A percentile compares a stretch with the other conserved stretches of the same genome.
Evolutionary conservation across 2,329 filamentous ascomycete species (phyloP).

Genomic region (Sphaerulina musiva): DNA sequence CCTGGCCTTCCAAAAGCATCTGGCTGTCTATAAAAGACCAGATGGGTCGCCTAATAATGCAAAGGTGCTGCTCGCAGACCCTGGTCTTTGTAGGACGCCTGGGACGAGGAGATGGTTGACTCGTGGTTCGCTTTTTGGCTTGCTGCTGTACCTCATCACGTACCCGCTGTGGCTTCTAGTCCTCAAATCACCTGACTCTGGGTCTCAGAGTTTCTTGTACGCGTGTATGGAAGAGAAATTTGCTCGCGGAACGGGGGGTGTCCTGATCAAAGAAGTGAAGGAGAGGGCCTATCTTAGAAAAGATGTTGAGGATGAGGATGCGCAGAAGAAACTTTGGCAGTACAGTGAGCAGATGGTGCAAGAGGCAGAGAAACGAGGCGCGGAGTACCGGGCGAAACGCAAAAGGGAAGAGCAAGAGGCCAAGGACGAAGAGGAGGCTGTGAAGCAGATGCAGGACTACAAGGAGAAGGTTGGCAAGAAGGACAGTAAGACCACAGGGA

Average conservation of each 20-base stretch:
- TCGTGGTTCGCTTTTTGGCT: conserved; percentile 71
- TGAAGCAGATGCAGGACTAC: conserved; percentile 29
- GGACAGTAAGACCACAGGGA: conserved; percentile 28
- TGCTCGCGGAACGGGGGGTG: conserved; percentile 58
- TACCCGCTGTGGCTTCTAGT: conserved; percentile 83
- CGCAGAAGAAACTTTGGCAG: conserved; percentile 84
- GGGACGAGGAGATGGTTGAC: conserved; percentile 84
- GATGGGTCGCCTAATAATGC: conserved; percentile 77
- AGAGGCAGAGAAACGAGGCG: conserved; percentile 70
- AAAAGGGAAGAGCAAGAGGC: conserved; percentile 47
- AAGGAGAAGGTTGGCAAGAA: conserved; percentile 33
- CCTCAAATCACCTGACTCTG: conserved; percentile 75
- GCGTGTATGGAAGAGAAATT: conserved; percentile 76
- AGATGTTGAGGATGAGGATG: conserved; percentile 68
- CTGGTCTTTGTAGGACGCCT: conserved; percentile 75
- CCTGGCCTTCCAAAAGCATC: conserved; percentile 83
- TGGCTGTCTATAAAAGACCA: conserved; percentile 74
- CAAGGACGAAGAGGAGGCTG: conserved; percentile 34
- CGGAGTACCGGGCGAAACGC: conserved; percentile 52
- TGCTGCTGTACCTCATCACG: conserved; percentile 66
- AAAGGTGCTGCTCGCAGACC: conserved; percentile 79
- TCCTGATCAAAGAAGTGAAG: conserved; percentile 81
- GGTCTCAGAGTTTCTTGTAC: conserved; percentile 78
- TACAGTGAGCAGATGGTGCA: conserved; percentile 80
- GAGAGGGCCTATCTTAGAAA: conserved; percentile 63